A percentile compares a stretch with the other conserved stretches of the same genome.
These are phyloP conservation scores for Durotheca rogersii DNA, from an alignment of 495 filamentous ascomycete species.

Conservation along the genomic window DNA sequence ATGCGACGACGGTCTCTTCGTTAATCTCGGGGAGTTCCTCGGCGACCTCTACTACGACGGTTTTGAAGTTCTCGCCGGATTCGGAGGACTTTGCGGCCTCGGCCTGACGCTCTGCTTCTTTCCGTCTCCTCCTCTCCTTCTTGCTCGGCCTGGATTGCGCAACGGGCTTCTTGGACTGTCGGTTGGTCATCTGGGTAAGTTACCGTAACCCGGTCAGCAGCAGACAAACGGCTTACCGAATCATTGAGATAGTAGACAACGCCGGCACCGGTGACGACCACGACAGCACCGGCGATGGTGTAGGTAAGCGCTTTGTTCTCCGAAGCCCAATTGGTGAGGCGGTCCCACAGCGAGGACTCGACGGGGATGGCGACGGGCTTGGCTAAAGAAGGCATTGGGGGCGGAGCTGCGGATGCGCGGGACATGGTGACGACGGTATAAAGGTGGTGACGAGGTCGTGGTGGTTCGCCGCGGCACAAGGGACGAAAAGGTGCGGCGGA, in stretches of 20 bases:
- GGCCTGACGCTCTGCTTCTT: constrained; percentile 67
- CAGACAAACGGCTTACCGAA: constrained; percentile 41
- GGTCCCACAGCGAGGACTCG: constrained; percentile 77
- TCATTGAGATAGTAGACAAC: constrained; percentile 81
- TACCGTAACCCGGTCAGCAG: not conserved
- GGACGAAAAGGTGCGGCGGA: not conserved
- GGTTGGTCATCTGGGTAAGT: constrained; percentile 2
- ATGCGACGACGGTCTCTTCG: constrained; percentile 67
- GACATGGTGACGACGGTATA: constrained; percentile 38
- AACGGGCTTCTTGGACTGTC: constrained; percentile 36
- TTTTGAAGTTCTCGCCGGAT: constrained; percentile 43
- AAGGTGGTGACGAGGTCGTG: too few species aligned
- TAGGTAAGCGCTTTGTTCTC: constrained; percentile 95
- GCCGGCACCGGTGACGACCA: constrained; percentile 86
- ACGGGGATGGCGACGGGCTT: constrained; percentile 42
- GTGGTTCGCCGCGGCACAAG: too few species aligned
- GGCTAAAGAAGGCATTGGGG: constrained; percentile 41
- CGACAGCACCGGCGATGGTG: constrained; percentile 89
- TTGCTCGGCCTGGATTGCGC: constrained; percentile 47
- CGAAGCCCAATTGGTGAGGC: constrained; percentile 86
- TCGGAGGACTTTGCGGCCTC: constrained; percentile 43
- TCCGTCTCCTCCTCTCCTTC: constrained; percentile 65
- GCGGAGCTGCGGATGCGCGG: constrained; percentile 42
- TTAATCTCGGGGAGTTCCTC: constrained; percentile 85
- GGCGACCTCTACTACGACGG: constrained; percentile 60